A percentile compares a stretch with the other conserved stretches of the same genome.
Conservation (phyloP, 176 grass and related monocot species). For the Miscanthus lutarioriparius region DNA sequence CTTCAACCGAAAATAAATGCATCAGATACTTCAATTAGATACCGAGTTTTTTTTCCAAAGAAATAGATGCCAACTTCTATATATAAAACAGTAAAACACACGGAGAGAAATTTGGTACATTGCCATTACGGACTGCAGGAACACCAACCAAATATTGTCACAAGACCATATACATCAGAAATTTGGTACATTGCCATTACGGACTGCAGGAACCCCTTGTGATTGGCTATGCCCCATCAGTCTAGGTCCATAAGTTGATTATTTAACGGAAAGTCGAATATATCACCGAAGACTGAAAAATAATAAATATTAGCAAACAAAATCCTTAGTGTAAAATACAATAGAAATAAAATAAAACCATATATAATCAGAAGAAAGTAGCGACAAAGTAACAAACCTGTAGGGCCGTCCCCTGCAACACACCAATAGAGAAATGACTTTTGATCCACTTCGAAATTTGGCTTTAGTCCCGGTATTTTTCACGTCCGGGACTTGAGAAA, state of each 20-base stretch:
- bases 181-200: no score
- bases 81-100: no score
- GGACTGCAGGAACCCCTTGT: neutral
- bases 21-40: no score
- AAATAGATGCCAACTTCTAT: no score
- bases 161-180: neutral
- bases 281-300: neutral
- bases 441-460: no score
- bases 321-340: neutral
- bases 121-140: neutral
- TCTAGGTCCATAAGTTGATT: neutral
- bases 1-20: no score
- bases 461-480: no score
- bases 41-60: no score
- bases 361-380: neutral
- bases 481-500: no score
- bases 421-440: no score
- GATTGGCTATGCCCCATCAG: neutral
- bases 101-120: no score
- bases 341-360: neutral
- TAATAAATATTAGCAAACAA: neutral
- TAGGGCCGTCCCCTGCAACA: neutral
- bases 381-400: neutral
- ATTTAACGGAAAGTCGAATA: neutral
- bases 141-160: neutral